Base-by-base conservation (phyloP, 148 eudicot species). In the Fagopyrum esculentum region DNA sequence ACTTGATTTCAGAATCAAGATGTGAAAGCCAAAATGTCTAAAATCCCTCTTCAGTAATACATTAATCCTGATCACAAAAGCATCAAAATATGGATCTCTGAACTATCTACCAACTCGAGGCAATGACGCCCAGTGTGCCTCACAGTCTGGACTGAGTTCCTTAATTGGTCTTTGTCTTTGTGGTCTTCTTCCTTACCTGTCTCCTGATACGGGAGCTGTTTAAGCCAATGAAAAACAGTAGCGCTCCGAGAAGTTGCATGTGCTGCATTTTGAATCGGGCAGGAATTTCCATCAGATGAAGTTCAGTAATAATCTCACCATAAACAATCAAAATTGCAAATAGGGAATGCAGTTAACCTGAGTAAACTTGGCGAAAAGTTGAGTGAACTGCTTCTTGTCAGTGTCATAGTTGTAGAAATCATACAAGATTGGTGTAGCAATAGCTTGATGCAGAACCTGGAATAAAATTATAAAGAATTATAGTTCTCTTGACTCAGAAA, bases 381-480 rank as follows among this genome's bases (percentile, higher is more conserved):
- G 88, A 78, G 80, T 60, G 69, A 88, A 92, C 75, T 90, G 90
- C 73, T 86, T 86, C 75, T 78, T 87, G 75, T 95, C 93, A 10
- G 81, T 82, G 30, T 92, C 97, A 45, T 92, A 89, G 89, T 90
- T 92, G 87, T 95, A 95, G 87, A 95, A 95, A 82, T 95, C 98
- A 49, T 86, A 85, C 83, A 95, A 83, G 80, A 95, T 86, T 40
- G 97, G 92, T 35, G 92, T 83, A 63, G 84, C 77, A 69, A 95
- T 80, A 61, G 88, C 89, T 77, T 92, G 98, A 75, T 92, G 93
- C 68, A 90, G 74, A 80, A 90, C 84, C 97, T 94, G 85, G 71
- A 68, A 70, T 61, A 60, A 44, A 8, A 10, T 9, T 11, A 29
- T 3, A 45, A 63, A 45, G 16, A 56, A 40, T 63, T 30, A 43